phyloP scores from a whole-genome alignment of 441 rosid genomes.

The Populus trichocarpa region DNA sequence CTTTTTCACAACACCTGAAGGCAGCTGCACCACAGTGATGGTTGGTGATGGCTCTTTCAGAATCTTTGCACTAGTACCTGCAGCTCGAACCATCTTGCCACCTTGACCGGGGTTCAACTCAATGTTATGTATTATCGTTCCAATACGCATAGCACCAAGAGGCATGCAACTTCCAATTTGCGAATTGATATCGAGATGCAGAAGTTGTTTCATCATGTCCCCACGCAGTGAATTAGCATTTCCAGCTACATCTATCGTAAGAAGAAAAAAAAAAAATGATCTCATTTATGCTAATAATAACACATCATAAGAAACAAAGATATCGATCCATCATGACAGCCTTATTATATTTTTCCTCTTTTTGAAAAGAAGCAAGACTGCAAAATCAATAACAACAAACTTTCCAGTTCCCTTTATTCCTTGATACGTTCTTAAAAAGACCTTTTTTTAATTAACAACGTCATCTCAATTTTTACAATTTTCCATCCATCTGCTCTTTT shows the following conservation, averaged over 20 bases:
- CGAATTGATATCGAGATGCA: slow-evolving; percentile 66
- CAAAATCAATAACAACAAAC: neutral
- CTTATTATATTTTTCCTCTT: neutral
- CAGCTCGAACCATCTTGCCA: slow-evolving; percentile 75
- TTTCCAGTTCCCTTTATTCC: neutral
- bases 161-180: slow-evolving; percentile 87
- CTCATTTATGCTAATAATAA: neutral
- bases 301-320: neutral
- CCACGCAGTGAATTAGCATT: slow-evolving; percentile 38
- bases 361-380: neutral
- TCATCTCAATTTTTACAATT: neutral
- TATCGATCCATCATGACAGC: neutral
- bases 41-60: slow-evolving; percentile 64
- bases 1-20: slow-evolving; percentile 67
- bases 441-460: neutral
- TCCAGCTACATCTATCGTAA: slow-evolving; percentile 1
- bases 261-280: neutral
- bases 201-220: slow-evolving; percentile 57
- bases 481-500: neutral
- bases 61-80: slow-evolving; percentile 85
- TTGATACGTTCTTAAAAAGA: neutral
- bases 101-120: slow-evolving; percentile 85
- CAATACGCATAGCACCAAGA: slow-evolving; percentile 69
- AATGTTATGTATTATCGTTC: slow-evolving; percentile 80
- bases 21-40: slow-evolving; percentile 54